Conservation (phyloP, 257 asterid species). For the Nicotiana knightiana region DNA sequence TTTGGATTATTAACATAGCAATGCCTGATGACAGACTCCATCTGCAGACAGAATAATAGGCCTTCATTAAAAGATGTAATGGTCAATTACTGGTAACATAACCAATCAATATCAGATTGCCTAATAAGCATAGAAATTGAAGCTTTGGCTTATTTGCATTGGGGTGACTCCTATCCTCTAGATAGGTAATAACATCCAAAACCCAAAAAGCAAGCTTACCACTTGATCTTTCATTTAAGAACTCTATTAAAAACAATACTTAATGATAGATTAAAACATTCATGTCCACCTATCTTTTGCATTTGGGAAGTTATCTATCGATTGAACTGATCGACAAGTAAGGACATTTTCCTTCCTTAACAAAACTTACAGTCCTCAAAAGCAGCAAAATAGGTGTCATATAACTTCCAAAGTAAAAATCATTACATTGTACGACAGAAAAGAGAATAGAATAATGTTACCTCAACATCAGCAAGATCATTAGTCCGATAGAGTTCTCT, state of each 20-base stretch:
- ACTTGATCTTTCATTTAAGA: neutral
- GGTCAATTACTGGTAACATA: neutral
- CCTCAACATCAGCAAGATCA: slow-evolving; percentile 81
- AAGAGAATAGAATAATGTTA: slow-evolving; percentile 17
- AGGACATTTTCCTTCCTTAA: neutral
- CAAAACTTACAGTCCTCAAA: neutral
- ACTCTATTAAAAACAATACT: neutral
- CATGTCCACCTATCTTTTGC: neutral
- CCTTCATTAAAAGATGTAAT: neutral
- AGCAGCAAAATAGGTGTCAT: neutral
- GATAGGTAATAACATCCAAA: neutral
- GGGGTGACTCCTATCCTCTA: neutral
- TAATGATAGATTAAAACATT: neutral
- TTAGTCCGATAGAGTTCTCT: slow-evolving; percentile 84
- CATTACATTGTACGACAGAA: slow-evolving; percentile 6
- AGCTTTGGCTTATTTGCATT: neutral
- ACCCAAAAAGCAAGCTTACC: neutral
- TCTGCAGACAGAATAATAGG: slow-evolving; percentile 35
- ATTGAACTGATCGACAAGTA: neutral
- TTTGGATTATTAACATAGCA: slow-evolving; percentile 67
- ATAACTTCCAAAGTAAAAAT: neutral
- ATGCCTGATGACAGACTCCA: slow-evolving; percentile 77
- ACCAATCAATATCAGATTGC: neutral
- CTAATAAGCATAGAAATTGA: neutral
- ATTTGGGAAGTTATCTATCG: neutral